Percentiles rank a stretch among this genome's conserved stretches.
phyloP scores from a whole-genome alignment of 495 filamentous ascomycete species.

The Aspergillus baeticus region DNA sequence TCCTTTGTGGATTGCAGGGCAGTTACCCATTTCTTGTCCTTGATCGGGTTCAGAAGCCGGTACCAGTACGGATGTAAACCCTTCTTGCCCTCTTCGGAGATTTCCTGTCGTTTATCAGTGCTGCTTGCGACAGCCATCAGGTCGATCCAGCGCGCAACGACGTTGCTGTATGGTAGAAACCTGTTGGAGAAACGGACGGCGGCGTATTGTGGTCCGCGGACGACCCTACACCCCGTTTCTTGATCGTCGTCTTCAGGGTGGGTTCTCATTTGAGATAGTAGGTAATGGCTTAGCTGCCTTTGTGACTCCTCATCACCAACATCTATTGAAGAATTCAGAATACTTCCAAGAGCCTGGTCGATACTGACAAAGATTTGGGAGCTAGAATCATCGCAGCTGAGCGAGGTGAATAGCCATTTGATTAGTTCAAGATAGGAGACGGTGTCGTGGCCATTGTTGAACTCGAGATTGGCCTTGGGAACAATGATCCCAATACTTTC shows the following conservation, averaged over 20 bases:
- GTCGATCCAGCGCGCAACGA: conserved; percentile 83
- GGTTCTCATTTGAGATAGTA: conserved; percentile 65
- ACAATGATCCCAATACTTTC: conserved; percentile 83
- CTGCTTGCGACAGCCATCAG: conserved; percentile 71
- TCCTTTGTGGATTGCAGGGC: conserved; percentile 8
- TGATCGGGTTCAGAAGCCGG: conserved; percentile 57
- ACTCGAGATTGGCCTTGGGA: conserved; percentile 41
- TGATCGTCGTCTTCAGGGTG: conserved; percentile 47
- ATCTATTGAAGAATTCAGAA: conserved; percentile 59
- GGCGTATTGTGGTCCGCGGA: conserved; percentile 72
- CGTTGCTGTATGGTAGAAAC: conserved; percentile 77
- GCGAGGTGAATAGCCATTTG: conserved; percentile 74
- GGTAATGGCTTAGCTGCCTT: conserved; percentile 54
- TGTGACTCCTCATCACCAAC: conserved; percentile 43
- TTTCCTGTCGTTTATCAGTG: conserved; percentile 66
- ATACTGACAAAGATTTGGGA: conserved; percentile 79
- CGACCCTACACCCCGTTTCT: conserved; percentile 38
- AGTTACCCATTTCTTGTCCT: conserved; percentile 27
- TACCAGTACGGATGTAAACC: conserved; percentile 84
- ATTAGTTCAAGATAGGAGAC: conserved; percentile 61
- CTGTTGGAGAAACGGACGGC: conserved; percentile 88
- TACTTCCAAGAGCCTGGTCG: conserved; percentile 80
- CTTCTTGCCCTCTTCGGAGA: conserved; percentile 85
- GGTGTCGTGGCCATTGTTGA: conserved; percentile 28
- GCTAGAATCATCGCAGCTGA: conserved; percentile 76